A percentile compares a stretch with the other conserved stretches of the same genome.
Conservation (phyloP, 2,329 filamentous ascomycete genomes). For the Escovopsis weberi region DNA sequence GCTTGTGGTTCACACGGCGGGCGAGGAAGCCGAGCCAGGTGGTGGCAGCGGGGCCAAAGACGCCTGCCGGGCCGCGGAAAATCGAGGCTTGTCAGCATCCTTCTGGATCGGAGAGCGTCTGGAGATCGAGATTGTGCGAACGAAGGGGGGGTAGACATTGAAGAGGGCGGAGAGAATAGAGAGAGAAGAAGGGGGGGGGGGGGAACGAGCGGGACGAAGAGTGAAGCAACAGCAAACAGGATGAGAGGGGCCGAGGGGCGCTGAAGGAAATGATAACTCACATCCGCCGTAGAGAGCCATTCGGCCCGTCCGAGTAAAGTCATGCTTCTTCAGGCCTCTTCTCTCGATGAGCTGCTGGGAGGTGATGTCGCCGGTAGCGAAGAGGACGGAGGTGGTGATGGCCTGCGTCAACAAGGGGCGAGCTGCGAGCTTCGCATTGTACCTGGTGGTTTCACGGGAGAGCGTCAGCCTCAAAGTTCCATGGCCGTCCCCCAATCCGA, state of each 20-base stretch:
- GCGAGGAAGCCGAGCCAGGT: constrained; percentile 77
- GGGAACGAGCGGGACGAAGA: too few relatives aligned
- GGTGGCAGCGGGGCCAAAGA: constrained; percentile 81
- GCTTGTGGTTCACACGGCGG: constrained; percentile 47
- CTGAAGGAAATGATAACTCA: constrained; percentile 23
- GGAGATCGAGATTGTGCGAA: too few relatives aligned
- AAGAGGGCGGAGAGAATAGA: too few relatives aligned
- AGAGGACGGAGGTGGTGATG: constrained; percentile 80
- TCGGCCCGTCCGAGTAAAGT: constrained; percentile 54
- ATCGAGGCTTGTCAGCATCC: background rate
- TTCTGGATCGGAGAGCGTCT: too few relatives aligned
- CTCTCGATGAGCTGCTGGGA: constrained; percentile 86
- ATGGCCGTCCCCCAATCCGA: too few relatives aligned
- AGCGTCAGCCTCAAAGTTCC: background rate
- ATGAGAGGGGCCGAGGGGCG: background rate
- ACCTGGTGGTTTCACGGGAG: constrained; percentile 39
- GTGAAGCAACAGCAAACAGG: constrained; percentile 1
- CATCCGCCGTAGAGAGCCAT: constrained; percentile 72
- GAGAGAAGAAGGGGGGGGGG: too few relatives aligned
- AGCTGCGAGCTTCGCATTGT: constrained; percentile 67
- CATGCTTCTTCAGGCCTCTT: constrained; percentile 62
- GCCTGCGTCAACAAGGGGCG: constrained; percentile 82
- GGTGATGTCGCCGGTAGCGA: constrained; percentile 79
- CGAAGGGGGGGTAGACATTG: too few relatives aligned
- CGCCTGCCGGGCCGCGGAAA: constrained; percentile 26